Evolutionary conservation across 805 yeast species (phyloP), one percentile per base, ranked within the genome.

Genomic region (Metschnikowia peoriensis): DNA sequence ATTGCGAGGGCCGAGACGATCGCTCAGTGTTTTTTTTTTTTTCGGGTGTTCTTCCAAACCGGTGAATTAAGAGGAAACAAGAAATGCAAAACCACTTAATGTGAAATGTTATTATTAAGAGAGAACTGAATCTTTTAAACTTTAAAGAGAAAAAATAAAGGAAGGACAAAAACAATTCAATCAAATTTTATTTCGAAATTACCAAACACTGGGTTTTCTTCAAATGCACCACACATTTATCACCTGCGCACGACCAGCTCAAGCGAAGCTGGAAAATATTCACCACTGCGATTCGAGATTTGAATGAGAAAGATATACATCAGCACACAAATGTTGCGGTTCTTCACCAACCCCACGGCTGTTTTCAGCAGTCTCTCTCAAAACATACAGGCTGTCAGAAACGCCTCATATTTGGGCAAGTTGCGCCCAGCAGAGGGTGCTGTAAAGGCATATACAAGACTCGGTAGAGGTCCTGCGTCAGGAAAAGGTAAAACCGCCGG

Each of bases 401-500:
- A 70, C 6, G 57, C 76, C 0, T 80, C 87, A 0, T 61, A 80
- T 41, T 64, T 87, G 57, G 82, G 88, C 2, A 67, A 66, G 29
- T 73, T 87, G 58, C 69, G 75, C 39, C 90, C 92, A 9, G 77
- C 84, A 4, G 76, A 76, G 40, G 84, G 86, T 44, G 83, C 93
- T 0, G 84, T 83, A 41, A 75, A 73, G 47, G 69, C 76, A 15
- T 79, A 77, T 64, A 88, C 85, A 65, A 80, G 97, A 69, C 77
- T 93, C 11, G 99, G 99, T 71, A 85, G 99, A 76, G 98, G 98
- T 74, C 96, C 97, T 27, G 91, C 96, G 41, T 86, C 96, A 37
- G 90, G 91, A 17, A 77, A 81, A 59, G 99, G 99, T 75, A 92
- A 93, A 71, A 94, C 98, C 4, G 84, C 97, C 7, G 96, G 97